A percentile compares a stretch with the other conserved stretches of the same genome.
Conservation (phyloP, 2,329 filamentous ascomycete species). For the Podosphaera xanthii region DNA sequence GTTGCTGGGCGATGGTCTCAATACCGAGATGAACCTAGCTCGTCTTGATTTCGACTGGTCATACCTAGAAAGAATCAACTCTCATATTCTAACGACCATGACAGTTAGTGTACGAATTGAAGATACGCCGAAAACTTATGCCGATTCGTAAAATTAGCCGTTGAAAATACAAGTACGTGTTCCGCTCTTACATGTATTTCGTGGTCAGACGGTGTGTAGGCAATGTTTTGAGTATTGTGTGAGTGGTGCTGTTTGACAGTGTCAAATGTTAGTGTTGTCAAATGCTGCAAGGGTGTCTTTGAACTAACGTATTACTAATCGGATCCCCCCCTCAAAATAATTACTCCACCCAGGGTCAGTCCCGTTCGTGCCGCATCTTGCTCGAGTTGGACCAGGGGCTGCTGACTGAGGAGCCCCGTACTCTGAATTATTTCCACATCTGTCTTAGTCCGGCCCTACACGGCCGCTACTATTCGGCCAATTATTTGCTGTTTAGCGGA, state of each 20-base stretch:
- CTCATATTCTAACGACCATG: no score
- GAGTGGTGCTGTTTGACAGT: background rate
- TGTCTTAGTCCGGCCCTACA: background rate
- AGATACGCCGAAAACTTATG: no score
- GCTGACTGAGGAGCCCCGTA: background rate
- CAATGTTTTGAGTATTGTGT: background rate
- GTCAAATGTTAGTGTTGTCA: background rate
- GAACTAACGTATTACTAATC: background rate
- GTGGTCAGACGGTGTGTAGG: no score
- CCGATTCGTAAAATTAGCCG: no score
- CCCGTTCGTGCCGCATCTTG: slow-evolving; percentile 1
- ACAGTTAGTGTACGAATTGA: no score
- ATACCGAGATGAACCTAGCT: no score
- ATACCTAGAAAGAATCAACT: no score
- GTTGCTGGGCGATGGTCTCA: no score
- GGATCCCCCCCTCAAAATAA: background rate
- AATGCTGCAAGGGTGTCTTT: background rate
- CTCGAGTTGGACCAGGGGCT: background rate
- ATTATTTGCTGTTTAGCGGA: slow-evolving; percentile 1
- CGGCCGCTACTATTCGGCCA: slow-evolving; percentile 1
- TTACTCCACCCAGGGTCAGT: background rate
- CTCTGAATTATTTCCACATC: background rate
- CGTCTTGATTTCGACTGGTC: no score
- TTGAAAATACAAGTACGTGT: no score
- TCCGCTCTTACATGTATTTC: no score